Conservation (phyloP, 257 asterid genomes). For the Solanum pennellii region DNA sequence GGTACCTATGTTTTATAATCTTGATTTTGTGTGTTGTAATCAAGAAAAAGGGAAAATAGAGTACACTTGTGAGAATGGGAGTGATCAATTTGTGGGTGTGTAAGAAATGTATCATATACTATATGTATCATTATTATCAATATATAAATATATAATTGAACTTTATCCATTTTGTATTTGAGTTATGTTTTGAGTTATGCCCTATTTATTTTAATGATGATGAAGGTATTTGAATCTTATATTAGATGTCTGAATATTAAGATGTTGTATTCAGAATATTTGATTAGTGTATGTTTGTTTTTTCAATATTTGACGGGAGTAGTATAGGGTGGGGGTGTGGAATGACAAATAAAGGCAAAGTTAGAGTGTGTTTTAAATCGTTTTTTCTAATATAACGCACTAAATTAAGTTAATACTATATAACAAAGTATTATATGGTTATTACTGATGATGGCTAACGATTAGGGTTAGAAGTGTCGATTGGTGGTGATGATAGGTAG, state of each 20-base stretch:
- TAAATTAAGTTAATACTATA: no score
- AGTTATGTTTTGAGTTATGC: neutral
- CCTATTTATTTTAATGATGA: neutral
- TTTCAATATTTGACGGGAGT: neutral
- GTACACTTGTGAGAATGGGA: neutral
- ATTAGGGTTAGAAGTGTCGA: no score
- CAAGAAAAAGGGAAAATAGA: conserved; percentile 13
- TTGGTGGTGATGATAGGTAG: neutral
- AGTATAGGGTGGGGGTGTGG: neutral
- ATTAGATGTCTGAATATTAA: neutral
- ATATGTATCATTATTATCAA: neutral
- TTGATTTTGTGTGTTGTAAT: conserved; percentile 43
- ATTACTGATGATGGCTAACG: neutral
- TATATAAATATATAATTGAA: neutral
- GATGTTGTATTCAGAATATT: neutral
- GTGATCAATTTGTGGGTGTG: neutral
- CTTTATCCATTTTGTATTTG: neutral
- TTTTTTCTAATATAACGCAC: no score
- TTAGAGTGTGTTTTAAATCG: neutral
- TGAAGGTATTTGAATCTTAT: neutral
- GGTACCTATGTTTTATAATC: conserved; percentile 73
- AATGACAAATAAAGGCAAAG: neutral
- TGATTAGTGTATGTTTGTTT: neutral
- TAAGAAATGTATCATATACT: neutral
- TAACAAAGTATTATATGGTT: neutral